phyloP scores from a whole-genome alignment of 495 filamentous ascomycete genomes.

The Xylaria castorea region DNA sequence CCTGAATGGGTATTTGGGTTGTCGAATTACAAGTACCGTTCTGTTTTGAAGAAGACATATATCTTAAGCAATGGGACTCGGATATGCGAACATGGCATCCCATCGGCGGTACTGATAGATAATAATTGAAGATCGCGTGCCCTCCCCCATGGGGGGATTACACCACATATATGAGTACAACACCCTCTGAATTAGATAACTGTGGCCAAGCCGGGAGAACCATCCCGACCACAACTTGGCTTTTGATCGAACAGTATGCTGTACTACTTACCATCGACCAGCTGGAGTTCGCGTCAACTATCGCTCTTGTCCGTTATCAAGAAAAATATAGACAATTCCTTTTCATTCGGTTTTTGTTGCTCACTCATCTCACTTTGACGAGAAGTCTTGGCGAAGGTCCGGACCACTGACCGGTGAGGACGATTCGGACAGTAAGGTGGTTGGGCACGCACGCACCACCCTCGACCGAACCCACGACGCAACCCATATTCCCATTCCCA shows the following conservation, averaged over 20 bases:
- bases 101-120: neutral
- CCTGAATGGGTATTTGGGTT: neutral
- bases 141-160: neutral
- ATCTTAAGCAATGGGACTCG: too few species aligned
- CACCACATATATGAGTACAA: neutral
- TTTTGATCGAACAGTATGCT: neutral
- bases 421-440: neutral
- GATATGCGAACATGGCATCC: neutral
- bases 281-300: neutral
- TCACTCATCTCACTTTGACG: neutral
- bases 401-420: slow-evolving; percentile 1
- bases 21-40: neutral
- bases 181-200: neutral
- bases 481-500: neutral
- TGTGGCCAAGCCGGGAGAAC: neutral
- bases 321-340: neutral
- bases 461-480: neutral
- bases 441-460: slow-evolving; percentile 22
- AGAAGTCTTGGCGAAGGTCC: slow-evolving; percentile 17
- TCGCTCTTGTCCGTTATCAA: neutral
- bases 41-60: neutral
- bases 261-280: neutral
- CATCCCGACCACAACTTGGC: neutral
- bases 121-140: neutral
- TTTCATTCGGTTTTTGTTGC: neutral